A percentile compares a stretch with the other conserved stretches of the same genome.
Evolutionary conservation across 2,329 filamentous ascomycete genomes (phyloP).

Genomic region (Penicillium sp.): DNA sequence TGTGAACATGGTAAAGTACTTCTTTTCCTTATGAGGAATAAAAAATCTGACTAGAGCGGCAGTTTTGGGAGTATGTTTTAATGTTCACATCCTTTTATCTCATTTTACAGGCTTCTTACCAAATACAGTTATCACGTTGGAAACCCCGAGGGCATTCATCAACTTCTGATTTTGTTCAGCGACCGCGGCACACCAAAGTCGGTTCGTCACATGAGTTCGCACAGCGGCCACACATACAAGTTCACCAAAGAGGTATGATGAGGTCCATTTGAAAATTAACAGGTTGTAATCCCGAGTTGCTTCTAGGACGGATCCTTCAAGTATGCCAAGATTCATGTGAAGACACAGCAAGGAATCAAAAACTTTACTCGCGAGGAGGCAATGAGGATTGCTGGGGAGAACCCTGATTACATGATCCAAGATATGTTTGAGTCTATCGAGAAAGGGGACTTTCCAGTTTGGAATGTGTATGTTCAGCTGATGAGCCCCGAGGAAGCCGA

Average conservation of each 20-base stretch:
- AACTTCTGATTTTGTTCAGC: conserved; percentile 63
- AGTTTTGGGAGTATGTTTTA: conserved; percentile 33
- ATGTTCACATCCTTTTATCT: not conserved
- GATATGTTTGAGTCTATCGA: conserved; percentile 74
- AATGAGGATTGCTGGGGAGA: conserved; percentile 68
- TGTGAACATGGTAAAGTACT: conserved; percentile 25
- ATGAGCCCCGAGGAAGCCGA: conserved; percentile 70
- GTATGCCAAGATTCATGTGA: conserved; percentile 61
- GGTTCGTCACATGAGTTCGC: conserved; percentile 63
- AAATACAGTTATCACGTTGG: conserved; percentile 48
- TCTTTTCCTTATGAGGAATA: not conserved
- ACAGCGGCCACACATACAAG: conserved; percentile 66
- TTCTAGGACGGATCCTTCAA: conserved; percentile 58
- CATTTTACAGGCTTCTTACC: not conserved
- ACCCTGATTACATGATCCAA: conserved; percentile 77
- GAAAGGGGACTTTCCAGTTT: conserved; percentile 67
- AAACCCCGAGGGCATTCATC: conserved; percentile 63
- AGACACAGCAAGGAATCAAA: conserved; percentile 40
- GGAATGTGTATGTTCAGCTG: conserved; percentile 76
- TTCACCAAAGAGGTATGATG: conserved; percentile 52
- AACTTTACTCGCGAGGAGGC: conserved; percentile 66
- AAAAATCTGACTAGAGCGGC: not conserved
- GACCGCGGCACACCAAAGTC: conserved; percentile 65
- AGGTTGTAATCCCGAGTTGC: not conserved
- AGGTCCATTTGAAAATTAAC: too few relatives aligned